A percentile compares a stretch with the other conserved stretches of the same genome.
These are phyloP conservation scores for Ogataea corticis DNA, from an alignment of 805 yeast genomes.

Conservation along the genomic window DNA sequence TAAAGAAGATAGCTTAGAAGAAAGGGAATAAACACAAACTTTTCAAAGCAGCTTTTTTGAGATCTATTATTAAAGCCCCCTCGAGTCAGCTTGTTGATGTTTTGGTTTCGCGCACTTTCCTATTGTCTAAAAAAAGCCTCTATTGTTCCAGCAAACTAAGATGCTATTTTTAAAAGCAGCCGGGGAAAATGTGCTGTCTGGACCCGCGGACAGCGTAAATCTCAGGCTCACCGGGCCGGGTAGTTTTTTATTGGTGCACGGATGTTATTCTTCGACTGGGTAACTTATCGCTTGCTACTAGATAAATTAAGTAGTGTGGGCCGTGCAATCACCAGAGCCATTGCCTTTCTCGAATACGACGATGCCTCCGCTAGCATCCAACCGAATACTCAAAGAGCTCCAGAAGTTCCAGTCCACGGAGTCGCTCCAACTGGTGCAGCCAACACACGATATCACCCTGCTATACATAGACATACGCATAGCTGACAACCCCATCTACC, in stretches of 20 bases:
- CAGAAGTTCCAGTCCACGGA: slow-evolving; percentile 15
- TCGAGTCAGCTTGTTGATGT: slow-evolving; percentile 6
- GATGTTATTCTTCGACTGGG: background rate
- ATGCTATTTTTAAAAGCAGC: slow-evolving; percentile 1
- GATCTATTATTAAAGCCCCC: slow-evolving; percentile 4
- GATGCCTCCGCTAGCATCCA: slow-evolving; percentile 17
- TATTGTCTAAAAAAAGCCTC: slow-evolving; percentile 2
- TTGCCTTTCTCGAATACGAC: too few relatives aligned
- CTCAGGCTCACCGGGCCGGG: slow-evolving; percentile 1
- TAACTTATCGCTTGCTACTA: background rate
- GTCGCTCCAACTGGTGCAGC: slow-evolving; percentile 16
- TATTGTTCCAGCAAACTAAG: background rate
- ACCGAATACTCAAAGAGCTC: slow-evolving; percentile 23
- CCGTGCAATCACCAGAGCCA: too few relatives aligned
- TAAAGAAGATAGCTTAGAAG: background rate
- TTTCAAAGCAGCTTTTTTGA: slow-evolving; percentile 3
- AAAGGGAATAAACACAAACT: background rate
- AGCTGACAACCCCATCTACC: slow-evolving; percentile 38
- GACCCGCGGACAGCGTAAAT: too few relatives aligned
- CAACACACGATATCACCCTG: slow-evolving; percentile 14
- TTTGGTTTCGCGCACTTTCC: slow-evolving; percentile 1
- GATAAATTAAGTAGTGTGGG: background rate
- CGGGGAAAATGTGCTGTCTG: slow-evolving; percentile 1
- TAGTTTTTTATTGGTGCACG: too few relatives aligned
- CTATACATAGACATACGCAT: slow-evolving; percentile 42